phyloP scores from a whole-genome alignment of 257 asterid species.

The Solanum paucissectum region DNA sequence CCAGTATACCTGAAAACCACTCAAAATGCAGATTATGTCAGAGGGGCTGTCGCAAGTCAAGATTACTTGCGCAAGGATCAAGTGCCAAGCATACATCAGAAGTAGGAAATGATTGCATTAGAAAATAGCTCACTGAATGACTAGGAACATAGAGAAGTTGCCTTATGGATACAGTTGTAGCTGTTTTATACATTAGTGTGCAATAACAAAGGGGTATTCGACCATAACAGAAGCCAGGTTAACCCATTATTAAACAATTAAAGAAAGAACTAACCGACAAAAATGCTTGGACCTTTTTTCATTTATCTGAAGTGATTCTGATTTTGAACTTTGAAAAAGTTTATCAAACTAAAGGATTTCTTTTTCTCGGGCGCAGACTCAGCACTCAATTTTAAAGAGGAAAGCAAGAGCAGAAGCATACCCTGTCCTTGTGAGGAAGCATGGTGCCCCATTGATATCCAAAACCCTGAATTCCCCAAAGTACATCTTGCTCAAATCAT shows the following conservation, averaged over 20 bases:
- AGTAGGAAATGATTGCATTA: not conserved
- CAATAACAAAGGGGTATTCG: not conserved
- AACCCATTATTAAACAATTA: not conserved
- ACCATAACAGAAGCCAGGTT: not conserved
- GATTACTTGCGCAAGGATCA: not conserved
- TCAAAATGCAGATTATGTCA: not conserved
- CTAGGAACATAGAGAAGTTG: not conserved
- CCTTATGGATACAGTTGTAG: not conserved
- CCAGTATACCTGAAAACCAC: slow-evolving; percentile 74
- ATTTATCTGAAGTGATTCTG: not conserved
- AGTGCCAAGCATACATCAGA: not conserved
- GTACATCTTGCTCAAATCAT: slow-evolving; percentile 83
- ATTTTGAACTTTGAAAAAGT: not conserved
- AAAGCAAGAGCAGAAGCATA: slow-evolving; percentile 14
- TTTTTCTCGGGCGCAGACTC: not conserved
- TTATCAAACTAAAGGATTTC: not conserved
- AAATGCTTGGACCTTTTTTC: not conserved
- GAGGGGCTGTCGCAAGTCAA: not conserved
- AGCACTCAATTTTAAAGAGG: not conserved
- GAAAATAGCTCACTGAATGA: not conserved
- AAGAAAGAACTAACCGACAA: not conserved
- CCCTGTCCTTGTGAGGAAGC: slow-evolving; percentile 98
- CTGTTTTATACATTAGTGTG: not conserved
- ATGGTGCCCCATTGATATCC: slow-evolving; percentile 67
- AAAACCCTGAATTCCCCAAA: slow-evolving; percentile 70